These are phyloP conservation scores for Helichrysum umbraculigerum DNA, from an alignment of 129 eudicot genomes.

Conservation along the genomic window DNA sequence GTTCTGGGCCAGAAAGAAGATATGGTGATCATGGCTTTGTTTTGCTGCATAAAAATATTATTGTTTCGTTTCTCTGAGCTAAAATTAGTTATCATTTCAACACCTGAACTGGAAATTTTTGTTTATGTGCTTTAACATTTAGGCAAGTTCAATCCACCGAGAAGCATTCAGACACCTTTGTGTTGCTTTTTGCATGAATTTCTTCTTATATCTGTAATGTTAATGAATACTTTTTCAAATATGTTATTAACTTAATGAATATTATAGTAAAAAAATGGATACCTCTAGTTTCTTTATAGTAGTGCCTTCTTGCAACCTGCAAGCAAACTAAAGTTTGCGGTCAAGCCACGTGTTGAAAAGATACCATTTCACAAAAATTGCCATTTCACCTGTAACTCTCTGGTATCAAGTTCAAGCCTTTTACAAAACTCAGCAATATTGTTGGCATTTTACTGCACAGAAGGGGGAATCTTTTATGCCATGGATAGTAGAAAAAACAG, in stretches of 20 bases:
- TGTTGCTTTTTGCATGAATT: background rate
- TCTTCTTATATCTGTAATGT: constrained; percentile 23
- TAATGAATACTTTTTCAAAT: background rate
- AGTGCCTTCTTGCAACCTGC: background rate
- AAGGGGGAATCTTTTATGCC: background rate
- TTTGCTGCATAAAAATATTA: constrained; percentile 3
- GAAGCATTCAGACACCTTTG: constrained; percentile 18
- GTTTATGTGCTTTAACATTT: constrained; percentile 25
- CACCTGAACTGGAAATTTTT: constrained; percentile 28
- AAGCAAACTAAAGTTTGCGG: background rate
- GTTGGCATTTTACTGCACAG: background rate
- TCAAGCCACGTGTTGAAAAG: no score
- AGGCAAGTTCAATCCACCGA: constrained; percentile 21
- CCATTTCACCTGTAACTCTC: no score
- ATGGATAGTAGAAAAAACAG: background rate
- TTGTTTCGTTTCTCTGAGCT: constrained; percentile 14
- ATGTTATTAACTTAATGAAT: background rate
- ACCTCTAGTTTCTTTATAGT: no score
- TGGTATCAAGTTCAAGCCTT: no score
- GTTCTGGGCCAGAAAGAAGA: constrained; percentile 74
- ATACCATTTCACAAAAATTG: no score
- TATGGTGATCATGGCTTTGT: constrained; percentile 54
- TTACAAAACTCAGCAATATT: background rate
- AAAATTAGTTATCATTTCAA: constrained; percentile 22
- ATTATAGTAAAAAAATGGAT: background rate